Base-by-base conservation (phyloP, 1,284 basidiomycete genomes). In the Puccinia horiana region DNA sequence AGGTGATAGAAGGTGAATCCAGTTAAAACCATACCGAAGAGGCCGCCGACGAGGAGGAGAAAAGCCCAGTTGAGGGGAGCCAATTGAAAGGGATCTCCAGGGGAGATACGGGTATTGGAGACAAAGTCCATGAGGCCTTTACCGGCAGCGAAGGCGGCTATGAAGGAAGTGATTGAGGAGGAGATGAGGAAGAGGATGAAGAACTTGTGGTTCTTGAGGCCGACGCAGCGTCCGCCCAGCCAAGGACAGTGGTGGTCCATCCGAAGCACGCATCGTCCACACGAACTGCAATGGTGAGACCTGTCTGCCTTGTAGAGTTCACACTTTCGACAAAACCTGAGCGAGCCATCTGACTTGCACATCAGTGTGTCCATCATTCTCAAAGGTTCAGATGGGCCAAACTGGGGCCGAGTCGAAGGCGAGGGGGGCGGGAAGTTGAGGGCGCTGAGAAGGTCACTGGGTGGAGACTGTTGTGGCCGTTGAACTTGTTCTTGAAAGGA, bases 171-270 rank as follows among this genome's bases (percentile, higher is more conserved):
- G 0, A 85, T 81, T 18, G 86, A 84, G 0, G 85, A 85, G 78
- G 87, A 87, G 29, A 83, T 32, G 37, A 88, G 83, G 73, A 87
- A 87, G 32, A 87, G 85, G 35, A 88, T 84, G 81, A 88, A 88
- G 82, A 86, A 85, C 40, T 86, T 85, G 83, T 88, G 87, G 72
- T 88, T 88, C 40, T 84, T 76, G 23, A 85, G 83, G 9, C 86
- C 87, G 2, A 87, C 86, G 82, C 87, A 88, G 37, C 85, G 85
- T 1, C 83, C 84, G 14, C 85, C 85, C 26, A 86, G 83, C 86
- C 86, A 86, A 0, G 86, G 86, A 49, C 86, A 86, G 83, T 86
- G 86, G 69, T 81, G 80, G 49, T 81, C 80, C 80, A 77, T 76
- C n/a, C 72, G 84, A 12, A 86, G 83, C 0, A 86, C 84, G 61